Evolutionary conservation across 805 yeast species (phyloP).

Genomic region (Starmerella apis): DNA sequence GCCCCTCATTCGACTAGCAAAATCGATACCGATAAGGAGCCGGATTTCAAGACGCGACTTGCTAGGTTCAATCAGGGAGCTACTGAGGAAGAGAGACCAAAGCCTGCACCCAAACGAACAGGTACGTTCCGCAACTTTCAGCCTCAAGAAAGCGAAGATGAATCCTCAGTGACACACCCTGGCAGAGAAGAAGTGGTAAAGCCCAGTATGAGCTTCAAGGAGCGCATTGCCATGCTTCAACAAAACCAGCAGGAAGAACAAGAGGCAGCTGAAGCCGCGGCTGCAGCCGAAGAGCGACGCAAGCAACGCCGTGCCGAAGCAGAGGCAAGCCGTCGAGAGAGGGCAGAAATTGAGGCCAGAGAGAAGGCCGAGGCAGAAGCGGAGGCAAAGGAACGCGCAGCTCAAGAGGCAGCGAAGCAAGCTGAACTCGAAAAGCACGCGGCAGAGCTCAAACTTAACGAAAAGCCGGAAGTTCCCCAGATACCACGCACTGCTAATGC

Average conservation of each 20-base stretch:
- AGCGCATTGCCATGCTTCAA: constrained; percentile 75
- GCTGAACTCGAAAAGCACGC: constrained; percentile 11
- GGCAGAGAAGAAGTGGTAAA: constrained; percentile 38
- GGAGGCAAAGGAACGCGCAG: constrained; percentile 3
- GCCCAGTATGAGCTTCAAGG: constrained; percentile 74
- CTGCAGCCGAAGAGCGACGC: constrained; percentile 32
- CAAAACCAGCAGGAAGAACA: constrained; percentile 74
- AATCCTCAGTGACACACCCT: constrained; percentile 6
- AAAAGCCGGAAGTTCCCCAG: background rate
- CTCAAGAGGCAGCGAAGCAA: constrained; percentile 8
- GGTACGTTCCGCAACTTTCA: constrained; percentile 12
- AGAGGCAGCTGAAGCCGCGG: constrained; percentile 39
- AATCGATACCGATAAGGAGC: constrained; percentile 11
- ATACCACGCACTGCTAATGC: background rate
- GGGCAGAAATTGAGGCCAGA: constrained; percentile 10
- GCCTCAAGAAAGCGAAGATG: constrained; percentile 13
- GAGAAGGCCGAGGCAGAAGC: constrained; percentile 14
- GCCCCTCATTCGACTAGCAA: too few species aligned
- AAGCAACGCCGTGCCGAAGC: constrained; percentile 36
- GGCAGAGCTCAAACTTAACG: constrained; percentile 7
- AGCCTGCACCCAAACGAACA: constrained; percentile 23
- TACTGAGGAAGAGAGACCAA: constrained; percentile 20
- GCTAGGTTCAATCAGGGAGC: constrained; percentile 40
- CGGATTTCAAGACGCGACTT: constrained; percentile 38
- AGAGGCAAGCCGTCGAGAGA: constrained; percentile 16